Conservation (phyloP, 2,329 filamentous ascomycete genomes). For the Microdochium trichocladiopsis region DNA sequence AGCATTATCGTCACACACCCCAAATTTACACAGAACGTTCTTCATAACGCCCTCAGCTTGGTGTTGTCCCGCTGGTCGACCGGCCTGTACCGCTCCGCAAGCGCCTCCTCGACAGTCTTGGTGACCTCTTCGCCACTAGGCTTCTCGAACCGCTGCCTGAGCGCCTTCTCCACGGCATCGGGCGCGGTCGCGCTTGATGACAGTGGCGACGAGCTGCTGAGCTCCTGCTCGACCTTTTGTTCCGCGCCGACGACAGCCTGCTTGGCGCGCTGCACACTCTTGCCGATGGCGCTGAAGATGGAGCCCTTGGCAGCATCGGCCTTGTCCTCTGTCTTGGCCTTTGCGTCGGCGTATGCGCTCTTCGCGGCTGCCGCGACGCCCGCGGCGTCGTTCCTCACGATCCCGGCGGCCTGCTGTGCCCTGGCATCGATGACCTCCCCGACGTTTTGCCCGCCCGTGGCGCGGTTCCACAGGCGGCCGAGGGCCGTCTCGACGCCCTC, state of each 20-base stretch:
- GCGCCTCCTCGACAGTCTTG: slow-evolving; percentile 43
- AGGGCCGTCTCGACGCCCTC: slow-evolving; percentile 47
- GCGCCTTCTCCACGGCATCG: slow-evolving; percentile 38
- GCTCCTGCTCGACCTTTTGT: slow-evolving; percentile 22
- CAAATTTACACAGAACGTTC: background rate
- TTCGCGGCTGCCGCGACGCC: slow-evolving; percentile 20
- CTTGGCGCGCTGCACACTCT: slow-evolving; percentile 31
- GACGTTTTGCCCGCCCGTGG: slow-evolving; percentile 17
- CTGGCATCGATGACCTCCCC: slow-evolving; percentile 10
- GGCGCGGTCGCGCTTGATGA: slow-evolving; percentile 15
- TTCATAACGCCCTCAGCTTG: slow-evolving; percentile 22
- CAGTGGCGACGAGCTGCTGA: background rate
- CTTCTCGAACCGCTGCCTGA: slow-evolving; percentile 44
- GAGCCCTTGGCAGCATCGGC: slow-evolving; percentile 27
- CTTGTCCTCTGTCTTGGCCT: slow-evolving; percentile 20
- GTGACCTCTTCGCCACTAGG: slow-evolving; percentile 25
- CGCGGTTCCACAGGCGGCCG: slow-evolving; percentile 34
- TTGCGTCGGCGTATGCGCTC: slow-evolving; percentile 20
- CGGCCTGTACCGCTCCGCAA: slow-evolving; percentile 48
- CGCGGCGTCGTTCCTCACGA: slow-evolving; percentile 17
- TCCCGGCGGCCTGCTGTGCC: slow-evolving; percentile 14
- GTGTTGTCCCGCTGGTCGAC: slow-evolving; percentile 27
- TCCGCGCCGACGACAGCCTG: slow-evolving; percentile 28
- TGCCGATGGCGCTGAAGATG: slow-evolving; percentile 29
- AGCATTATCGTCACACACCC: too few species aligned